These are phyloP conservation scores for Bullera alba DNA, from an alignment of 768 basidiomycete species.

Conservation along the genomic window DNA sequence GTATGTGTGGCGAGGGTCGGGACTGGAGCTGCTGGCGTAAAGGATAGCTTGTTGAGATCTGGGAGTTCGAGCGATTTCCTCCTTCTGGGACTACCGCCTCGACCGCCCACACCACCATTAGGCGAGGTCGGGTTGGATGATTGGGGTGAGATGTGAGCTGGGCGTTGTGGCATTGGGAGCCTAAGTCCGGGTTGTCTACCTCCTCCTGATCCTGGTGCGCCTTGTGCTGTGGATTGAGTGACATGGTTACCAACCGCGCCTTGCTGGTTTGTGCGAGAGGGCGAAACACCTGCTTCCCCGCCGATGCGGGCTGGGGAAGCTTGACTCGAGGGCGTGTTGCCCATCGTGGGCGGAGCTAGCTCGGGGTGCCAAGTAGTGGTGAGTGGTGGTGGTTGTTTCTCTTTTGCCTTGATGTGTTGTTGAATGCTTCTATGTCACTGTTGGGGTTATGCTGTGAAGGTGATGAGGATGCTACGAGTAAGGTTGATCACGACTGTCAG, in stretches of 20 bases:
- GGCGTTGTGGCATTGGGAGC: constrained; percentile 33
- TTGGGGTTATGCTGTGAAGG: no score
- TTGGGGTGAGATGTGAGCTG: constrained; percentile 31
- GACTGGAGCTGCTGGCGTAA: constrained; percentile 37
- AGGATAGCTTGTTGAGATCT: constrained; percentile 43
- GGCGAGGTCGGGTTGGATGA: constrained; percentile 38
- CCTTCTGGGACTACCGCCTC: constrained; percentile 33
- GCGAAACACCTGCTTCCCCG: background rate
- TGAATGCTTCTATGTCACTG: no score
- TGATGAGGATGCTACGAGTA: no score
- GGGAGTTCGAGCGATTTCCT: constrained; percentile 45
- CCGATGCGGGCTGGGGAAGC: background rate
- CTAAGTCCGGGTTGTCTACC: constrained; percentile 28
- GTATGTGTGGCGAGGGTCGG: constrained; percentile 28
- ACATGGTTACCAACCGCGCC: background rate
- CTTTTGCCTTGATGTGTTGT: no score
- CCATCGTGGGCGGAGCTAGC: constrained; percentile 11
- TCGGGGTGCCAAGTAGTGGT: no score
- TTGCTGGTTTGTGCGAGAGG: background rate
- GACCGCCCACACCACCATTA: constrained; percentile 18
- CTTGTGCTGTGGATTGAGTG: background rate
- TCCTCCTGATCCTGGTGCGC: background rate
- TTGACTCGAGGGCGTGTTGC: constrained; percentile 26
- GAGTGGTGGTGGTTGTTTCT: no score
- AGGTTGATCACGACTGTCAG: no score